Evolutionary conservation across 2,329 filamentous ascomycete genomes (phyloP).

Genomic region (Phyllosticta ampelicida): DNA sequence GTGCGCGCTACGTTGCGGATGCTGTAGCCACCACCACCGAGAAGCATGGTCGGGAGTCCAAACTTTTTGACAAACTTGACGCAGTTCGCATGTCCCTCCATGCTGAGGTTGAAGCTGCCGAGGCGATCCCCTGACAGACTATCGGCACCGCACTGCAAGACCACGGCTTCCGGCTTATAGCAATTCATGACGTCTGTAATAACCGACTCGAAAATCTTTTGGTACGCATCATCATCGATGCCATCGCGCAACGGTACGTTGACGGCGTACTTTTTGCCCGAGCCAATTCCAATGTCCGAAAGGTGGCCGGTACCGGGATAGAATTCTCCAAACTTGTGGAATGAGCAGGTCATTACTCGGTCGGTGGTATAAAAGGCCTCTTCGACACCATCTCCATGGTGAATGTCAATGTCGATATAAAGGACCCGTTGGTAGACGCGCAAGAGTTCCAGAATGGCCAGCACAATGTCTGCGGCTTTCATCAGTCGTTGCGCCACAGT

Average conservation of each 20-base stretch:
- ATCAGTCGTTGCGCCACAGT: neutral
- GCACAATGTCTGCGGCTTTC: slow-evolving; percentile 49
- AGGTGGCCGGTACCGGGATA: slow-evolving; percentile 61
- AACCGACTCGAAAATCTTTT: slow-evolving; percentile 57
- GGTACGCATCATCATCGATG: slow-evolving; percentile 57
- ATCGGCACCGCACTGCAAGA: slow-evolving; percentile 59
- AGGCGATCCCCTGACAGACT: slow-evolving; percentile 56
- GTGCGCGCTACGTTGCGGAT: slow-evolving; percentile 56
- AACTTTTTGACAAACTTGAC: slow-evolving; percentile 60
- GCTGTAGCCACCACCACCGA: slow-evolving; percentile 59
- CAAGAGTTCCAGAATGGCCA: slow-evolving; percentile 54
- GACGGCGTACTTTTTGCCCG: slow-evolving; percentile 56
- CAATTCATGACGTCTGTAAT: slow-evolving; percentile 59
- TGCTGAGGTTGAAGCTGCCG: slow-evolving; percentile 60
- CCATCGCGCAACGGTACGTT: slow-evolving; percentile 61
- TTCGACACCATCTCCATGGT: slow-evolving; percentile 59
- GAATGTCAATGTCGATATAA: slow-evolving; percentile 58
- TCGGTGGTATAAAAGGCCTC: slow-evolving; percentile 63
- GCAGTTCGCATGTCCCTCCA: slow-evolving; percentile 60
- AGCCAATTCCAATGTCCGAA: slow-evolving; percentile 56
- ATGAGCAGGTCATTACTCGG: slow-evolving; percentile 60
- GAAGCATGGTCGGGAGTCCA: slow-evolving; percentile 52
- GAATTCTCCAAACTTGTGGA: slow-evolving; percentile 65
- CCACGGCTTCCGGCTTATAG: slow-evolving; percentile 56
- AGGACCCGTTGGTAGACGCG: slow-evolving; percentile 54